Evolutionary conservation across 2,329 filamentous ascomycete genomes (phyloP), one percentile per base, ranked within the genome.

Genomic region (Metarhizium rileyi): DNA sequence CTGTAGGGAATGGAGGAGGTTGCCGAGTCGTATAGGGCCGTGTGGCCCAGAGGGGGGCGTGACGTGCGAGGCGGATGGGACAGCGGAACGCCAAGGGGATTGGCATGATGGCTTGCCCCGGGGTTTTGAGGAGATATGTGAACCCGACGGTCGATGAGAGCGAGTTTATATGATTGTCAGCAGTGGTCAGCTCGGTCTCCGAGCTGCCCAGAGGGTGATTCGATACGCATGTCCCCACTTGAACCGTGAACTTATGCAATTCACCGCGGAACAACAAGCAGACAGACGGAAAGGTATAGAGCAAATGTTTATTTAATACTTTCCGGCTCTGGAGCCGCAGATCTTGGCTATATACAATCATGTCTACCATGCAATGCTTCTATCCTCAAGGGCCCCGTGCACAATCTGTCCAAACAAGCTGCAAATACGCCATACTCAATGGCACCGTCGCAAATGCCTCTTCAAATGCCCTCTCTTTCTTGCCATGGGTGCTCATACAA

Each of bases 1-100:
- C 68, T 0, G 70, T 75, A 9, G 68, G 67, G 49, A 76, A 44
- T 43, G 33, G 49, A 12, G 18, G 20, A 9, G 44, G 28, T 46
- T 50, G 73, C 14, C 66, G 58, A 20, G 61, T 59, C 48, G 58
- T 53, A 12, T 52, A 58, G 25, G 55, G 50, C 25, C 57, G 42
- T 10, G 36, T 26, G 16, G 16, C 18, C 18, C 20, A 43, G 20
- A 16, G 26, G 16, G 26, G 30, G n/a, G 35, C 28, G 23, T n/a
- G 43, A 22, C 43, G 23, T 20, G 41, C 18, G 4, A 28, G 7
- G 4, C 50, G 46, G 25, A 30, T 5, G 23, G 23, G 43, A 23
- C 26, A 23, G 44, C 50, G 46, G 43, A 36, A 25, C 20, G 46
- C 35, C 36, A 27, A 30, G 27, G 33, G 43, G n/a, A 46, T 44